Evolutionary conservation across 2,329 filamentous ascomycete genomes (phyloP), one percentile per base, ranked within the genome.

Genomic region (Arthroderma sp.): DNA sequence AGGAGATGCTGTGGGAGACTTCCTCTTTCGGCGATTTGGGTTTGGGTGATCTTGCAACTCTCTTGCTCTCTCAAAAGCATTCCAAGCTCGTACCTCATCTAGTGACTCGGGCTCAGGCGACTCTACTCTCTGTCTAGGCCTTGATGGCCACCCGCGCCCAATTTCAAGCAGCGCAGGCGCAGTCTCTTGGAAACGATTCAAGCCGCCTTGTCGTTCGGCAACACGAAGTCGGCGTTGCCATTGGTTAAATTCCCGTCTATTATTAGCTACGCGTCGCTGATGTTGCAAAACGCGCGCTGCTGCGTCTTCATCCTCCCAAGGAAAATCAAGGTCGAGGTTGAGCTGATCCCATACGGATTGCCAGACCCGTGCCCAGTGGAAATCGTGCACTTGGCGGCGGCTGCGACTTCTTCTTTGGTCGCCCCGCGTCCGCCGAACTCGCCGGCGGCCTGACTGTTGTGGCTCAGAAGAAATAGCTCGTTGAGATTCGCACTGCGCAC

Each of bases 221-320:
- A 94, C 84, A 53, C 80, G 78, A 56, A 94, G 75, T 40, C 88
- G 80, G 58, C 85, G 78, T 61, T 91, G 81, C 86, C 87, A 95
- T 54, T 81, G 78, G 51, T 78, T 64, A 49, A 77, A 73, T 49
- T 80, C 76, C 43, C 73, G 70, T 46, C 71, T 68, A 49, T 78
- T 70, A 10, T 70, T 66, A 43, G 72, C 69, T 27, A 64, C 64
- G 28, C 59, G 58, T 44, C 66, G 64, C 37, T 63, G 66, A 53
- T 71, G 65, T 42, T 72, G 71, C 40, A 77, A 59, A 69, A 76
- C 62, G 70, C 83, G 66, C 61, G 74, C 59, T 51, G 66, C 61
- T 70, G 72, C 66, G 55, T 74, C 69, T 48, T 85, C 83, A 44
- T 91, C 75, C 50, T 81, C 85, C 57, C 89, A 89, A 32, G 89